Conservation (phyloP, 257 asterid genomes). For the Linaria vulgaris region DNA sequence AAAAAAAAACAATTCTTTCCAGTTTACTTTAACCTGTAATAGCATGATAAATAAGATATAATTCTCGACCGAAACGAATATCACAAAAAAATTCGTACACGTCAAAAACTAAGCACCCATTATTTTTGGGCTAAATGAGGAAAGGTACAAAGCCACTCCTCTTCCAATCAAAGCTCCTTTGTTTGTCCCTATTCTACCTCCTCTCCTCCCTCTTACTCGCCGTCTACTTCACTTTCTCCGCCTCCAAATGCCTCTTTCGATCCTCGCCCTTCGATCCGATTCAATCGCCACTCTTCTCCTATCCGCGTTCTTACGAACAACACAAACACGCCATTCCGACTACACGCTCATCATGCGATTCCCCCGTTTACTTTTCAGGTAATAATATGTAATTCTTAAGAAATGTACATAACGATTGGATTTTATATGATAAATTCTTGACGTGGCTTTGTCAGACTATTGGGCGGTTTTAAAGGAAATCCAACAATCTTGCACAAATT, state of each 20-base stretch:
- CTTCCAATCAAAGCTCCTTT: slow-evolving; percentile 72
- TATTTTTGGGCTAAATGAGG: too few relatives aligned
- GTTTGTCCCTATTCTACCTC: slow-evolving; percentile 71
- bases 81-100: too few relatives aligned
- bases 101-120: too few relatives aligned
- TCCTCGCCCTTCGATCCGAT: slow-evolving; percentile 74
- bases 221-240: slow-evolving; percentile 48
- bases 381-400: too few relatives aligned
- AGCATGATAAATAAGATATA: too few relatives aligned
- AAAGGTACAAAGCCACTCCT: slow-evolving; percentile 61
- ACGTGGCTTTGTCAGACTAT: slow-evolving; percentile 55
- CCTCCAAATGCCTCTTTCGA: slow-evolving; percentile 65
- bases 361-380: slow-evolving; percentile 89
- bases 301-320: slow-evolving; percentile 87
- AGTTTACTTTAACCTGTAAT: too few relatives aligned
- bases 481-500: slow-evolving; percentile 32
- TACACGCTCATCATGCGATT: slow-evolving; percentile 68
- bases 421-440: background rate
- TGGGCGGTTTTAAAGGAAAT: slow-evolving; percentile 49
- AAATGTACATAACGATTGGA: background rate
- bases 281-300: slow-evolving; percentile 59
- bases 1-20: too few relatives aligned
- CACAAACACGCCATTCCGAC: slow-evolving; percentile 84
- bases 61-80: too few relatives aligned
- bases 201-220: slow-evolving; percentile 55